Conservation (phyloP, 805 yeast species). For the Cephaloascus fragrans region DNA sequence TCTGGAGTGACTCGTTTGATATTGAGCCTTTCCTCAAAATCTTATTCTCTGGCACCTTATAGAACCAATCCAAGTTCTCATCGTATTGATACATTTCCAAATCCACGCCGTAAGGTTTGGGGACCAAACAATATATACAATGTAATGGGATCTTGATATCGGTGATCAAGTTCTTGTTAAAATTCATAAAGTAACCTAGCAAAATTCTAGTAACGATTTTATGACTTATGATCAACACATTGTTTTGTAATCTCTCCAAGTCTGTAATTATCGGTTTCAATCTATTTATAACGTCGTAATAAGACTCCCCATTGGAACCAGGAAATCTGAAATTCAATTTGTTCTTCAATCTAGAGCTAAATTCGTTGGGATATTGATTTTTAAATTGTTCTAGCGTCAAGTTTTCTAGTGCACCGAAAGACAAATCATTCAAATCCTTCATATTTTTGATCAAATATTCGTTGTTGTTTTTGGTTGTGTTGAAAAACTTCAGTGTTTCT, state of each 20-base stretch:
- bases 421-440: slow-evolving; percentile 20
- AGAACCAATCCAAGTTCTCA: slow-evolving; percentile 20
- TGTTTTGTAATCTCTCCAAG: slow-evolving; percentile 21
- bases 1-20: background rate
- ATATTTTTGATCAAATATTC: slow-evolving; percentile 18
- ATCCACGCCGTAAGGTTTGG: slow-evolving; percentile 26
- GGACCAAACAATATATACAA: slow-evolving; percentile 23
- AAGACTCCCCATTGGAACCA: slow-evolving; percentile 27
- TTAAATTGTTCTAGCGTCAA: slow-evolving; percentile 17
- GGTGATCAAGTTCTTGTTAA: slow-evolving; percentile 22
- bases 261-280: slow-evolving; percentile 23
- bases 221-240: slow-evolving; percentile 22
- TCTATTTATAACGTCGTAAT: slow-evolving; percentile 22
- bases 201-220: slow-evolving; percentile 22
- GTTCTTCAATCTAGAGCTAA: slow-evolving; percentile 15
- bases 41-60: slow-evolving; percentile 21
- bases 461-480: slow-evolving; percentile 7
- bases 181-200: slow-evolving; percentile 24
- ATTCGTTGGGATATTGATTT: slow-evolving; percentile 13
- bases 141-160: slow-evolving; percentile 25
- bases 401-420: slow-evolving; percentile 22
- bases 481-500: slow-evolving; percentile 20
- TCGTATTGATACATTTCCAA: slow-evolving; percentile 25
- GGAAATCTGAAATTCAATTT: slow-evolving; percentile 21
- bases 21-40: background rate